Evolutionary conservation across 371 early-diverging fungal species (phyloP), one percentile per base, ranked within the genome.

Genomic region (Saksenaea oblongispora): DNA sequence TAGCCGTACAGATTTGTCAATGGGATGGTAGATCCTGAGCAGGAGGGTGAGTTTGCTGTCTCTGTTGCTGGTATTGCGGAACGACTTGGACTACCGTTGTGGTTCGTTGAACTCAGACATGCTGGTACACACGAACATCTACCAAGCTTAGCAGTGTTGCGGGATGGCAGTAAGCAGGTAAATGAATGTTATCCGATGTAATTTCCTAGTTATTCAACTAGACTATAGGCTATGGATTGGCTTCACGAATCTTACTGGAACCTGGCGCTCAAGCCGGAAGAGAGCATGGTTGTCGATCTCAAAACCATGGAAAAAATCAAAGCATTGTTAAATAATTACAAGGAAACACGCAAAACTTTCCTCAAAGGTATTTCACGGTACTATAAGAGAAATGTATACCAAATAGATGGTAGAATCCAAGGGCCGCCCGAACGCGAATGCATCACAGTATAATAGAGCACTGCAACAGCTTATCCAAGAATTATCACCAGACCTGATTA

Each of bases 31-130:
- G 91, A 88, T 76, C 79, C 78, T n/a, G 71, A 70, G 44, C 89
- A 89, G 65, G 75, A 73, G 2, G 71, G 81, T 2, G 69, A 64
- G 1, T 81, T 74, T 67, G 87, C 87, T 0, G 59, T 71, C 22
- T 84, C 88, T 8, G 73, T 88, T 18, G 71, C 81, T 3, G 63
- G 66, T 5, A 44, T 90, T n/a, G 89, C 91, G 9, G 74, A 77
- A 34, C 69, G 69, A 37, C 65, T 90, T 22, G 79, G 82, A 1
- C 61, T 90, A 59, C 91, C 91, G 1, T 60, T 75, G 5, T 86
- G 85, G 83, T 89, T 89, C 65, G 89, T 90, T 1, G 89, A 89
- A 55, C 62, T 90, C 10, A 70, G 91, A 56, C 91, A 90, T 70
- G 84, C 84, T 0, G 84, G 80, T 18, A 89, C 91, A 0, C 91